Base-by-base conservation (phyloP, 768 basidiomycete genomes). In the Lanmaoa rubissima region DNA sequence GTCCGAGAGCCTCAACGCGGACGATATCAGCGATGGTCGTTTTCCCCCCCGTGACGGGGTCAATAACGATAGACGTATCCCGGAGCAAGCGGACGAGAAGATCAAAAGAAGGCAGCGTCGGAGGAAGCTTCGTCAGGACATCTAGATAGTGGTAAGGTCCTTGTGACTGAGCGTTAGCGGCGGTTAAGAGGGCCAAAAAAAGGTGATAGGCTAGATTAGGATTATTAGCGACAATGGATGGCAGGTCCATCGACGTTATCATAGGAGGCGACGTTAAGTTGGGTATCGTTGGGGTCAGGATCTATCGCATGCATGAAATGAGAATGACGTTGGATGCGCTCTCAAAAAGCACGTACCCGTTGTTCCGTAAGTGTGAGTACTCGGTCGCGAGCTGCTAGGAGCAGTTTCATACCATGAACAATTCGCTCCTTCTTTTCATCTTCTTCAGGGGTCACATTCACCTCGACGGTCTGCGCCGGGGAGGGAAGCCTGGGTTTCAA, bases 281-380 rank as follows among this genome's bases (percentile, higher is more conserved):
- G 56, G 75, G 71, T 61, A 82, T 76, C 62, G 74, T 57, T 19
- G 88, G 86, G 39, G 68, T 68, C 59, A 90, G 76, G 50, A 77
- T 65, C 86, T 88, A 69, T 24, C 19, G 35, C 16, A 38, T 24
- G 45, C 28, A 48, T 24, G 21, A 19, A 13, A 16, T 54, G 24
- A 48, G 48, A 19, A 35, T n/a, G 16, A 32, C 17, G 36, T 34
- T n/a, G 8, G 21, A 35, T 28, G 21, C 14, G 13, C 17, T 6
- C 19, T 31, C 9, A 10, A 26, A 53, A 53, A 43, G 48, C 31
- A 47, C 59, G 53, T 66, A 88, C 86, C 54, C 88, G 82, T 76
- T 87, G 87, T 75, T 92, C 90, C 39, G 86, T 78, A 49, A 92
- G 80, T 36, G 82, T 86, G 42, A 92, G 80, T 26, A 86, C 87